A percentile compares a stretch with the other conserved stretches of the same genome.
Evolutionary conservation across 208 protist species (phyloP).

Genomic region (Crithidia expoeki): DNA sequence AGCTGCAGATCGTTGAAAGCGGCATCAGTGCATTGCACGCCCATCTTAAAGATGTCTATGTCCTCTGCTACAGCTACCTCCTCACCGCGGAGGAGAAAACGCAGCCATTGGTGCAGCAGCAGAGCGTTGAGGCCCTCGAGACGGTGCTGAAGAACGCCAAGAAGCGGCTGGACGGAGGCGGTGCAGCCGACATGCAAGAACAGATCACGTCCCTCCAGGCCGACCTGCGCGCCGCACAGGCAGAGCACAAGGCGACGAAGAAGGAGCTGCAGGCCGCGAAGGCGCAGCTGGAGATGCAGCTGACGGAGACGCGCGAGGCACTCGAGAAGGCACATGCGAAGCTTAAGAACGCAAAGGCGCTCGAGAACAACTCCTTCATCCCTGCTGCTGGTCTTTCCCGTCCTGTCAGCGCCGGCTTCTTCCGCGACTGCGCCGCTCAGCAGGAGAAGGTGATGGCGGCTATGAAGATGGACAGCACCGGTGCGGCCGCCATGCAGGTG

Average conservation of each 20-base stretch:
- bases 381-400: not conserved
- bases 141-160: conserved; percentile 44
- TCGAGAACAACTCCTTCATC: conserved; percentile 7
- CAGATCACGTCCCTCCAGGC: conserved; percentile 39
- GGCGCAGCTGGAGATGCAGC: conserved; percentile 35
- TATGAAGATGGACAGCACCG: conserved; percentile 55
- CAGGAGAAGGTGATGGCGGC: conserved; percentile 56
- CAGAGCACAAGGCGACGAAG: conserved; percentile 48
- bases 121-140: conserved; percentile 52
- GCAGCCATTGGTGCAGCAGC: conserved; percentile 40
- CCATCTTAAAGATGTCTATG: conserved; percentile 58
- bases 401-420: conserved; percentile 5
- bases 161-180: conserved; percentile 27
- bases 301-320: conserved; percentile 26
- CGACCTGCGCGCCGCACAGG: conserved; percentile 46
- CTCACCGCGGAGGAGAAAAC: conserved; percentile 25
- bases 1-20: conserved; percentile 70
- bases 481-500: conserved; percentile 41
- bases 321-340: conserved; percentile 28
- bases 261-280: conserved; percentile 37
- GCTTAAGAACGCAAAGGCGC: conserved; percentile 21
- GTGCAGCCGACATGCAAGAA: conserved; percentile 42
- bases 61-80: conserved; percentile 64
- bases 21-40: conserved; percentile 42
- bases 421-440: conserved; percentile 29